Percentiles rank a stretch among this genome's conserved stretches.
Evolutionary conservation across 306 rosid genomes (phyloP).

Genomic region (Alnus rubra): DNA sequence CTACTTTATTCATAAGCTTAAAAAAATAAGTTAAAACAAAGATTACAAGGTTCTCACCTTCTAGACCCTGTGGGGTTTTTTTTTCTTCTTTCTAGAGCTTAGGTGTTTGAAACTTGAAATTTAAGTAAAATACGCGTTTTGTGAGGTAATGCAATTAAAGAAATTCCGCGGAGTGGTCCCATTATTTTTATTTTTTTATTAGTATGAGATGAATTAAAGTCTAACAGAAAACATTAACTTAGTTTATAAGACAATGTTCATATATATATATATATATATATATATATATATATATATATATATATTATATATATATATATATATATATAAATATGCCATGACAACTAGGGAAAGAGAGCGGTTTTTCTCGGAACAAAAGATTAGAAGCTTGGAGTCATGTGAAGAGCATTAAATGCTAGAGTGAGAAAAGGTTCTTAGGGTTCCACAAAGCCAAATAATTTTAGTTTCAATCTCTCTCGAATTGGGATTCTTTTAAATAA

Average conservation of each 20-base stretch:
- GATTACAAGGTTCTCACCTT: constrained; percentile 23
- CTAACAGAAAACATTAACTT: constrained; percentile 33
- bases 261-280: constrained; percentile 23
- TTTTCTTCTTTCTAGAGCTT: constrained; percentile 43
- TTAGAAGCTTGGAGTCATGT: constrained; percentile 67
- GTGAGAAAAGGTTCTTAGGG: constrained; percentile 50
- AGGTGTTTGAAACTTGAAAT: constrained; percentile 50
- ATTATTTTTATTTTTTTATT: constrained; percentile 1
- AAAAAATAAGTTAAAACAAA: constrained; percentile 22
- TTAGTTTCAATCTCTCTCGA: constrained; percentile 44
- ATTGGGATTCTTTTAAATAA: constrained; percentile 39
- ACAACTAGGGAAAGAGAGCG: constrained; percentile 41
- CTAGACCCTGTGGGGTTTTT: constrained; percentile 13
- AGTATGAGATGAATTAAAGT: background rate
- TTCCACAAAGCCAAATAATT: constrained; percentile 43
- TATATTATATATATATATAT: constrained; percentile 23
- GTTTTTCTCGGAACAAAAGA: constrained; percentile 55
- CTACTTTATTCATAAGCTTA: constrained; percentile 27
- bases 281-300: constrained; percentile 27
- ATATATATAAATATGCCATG: constrained; percentile 30
- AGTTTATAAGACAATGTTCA: constrained; percentile 29
- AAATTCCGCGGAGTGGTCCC: constrained; percentile 36
- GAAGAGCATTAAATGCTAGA: constrained; percentile 62
- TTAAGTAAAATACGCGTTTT: constrained; percentile 29
- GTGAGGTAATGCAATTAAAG: constrained; percentile 28